Conservation (phyloP, 805 yeast species). For the Teunomyces cretensis region DNA sequence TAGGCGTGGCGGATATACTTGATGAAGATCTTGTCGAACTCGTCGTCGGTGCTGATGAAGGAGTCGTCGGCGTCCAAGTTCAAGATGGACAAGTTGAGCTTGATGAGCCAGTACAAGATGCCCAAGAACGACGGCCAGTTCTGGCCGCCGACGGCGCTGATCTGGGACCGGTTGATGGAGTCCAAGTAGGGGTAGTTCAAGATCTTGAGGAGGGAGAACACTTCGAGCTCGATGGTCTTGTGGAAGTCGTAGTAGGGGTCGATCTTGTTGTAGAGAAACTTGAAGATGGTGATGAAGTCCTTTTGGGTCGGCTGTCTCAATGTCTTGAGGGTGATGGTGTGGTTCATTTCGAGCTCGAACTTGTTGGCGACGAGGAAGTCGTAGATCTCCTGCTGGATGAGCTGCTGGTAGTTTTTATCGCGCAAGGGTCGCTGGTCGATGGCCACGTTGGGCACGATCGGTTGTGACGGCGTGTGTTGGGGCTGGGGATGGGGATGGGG, state of each 20-base stretch:
- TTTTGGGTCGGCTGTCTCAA: conserved; percentile 81
- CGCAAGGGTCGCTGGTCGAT: conserved; percentile 76
- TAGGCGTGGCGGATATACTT: conserved; percentile 68
- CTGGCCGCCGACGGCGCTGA: conserved; percentile 88
- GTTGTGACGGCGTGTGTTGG: conserved; percentile 9
- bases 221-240: conserved; percentile 71
- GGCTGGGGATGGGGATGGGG: conserved; percentile 2
- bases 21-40: conserved; percentile 51
- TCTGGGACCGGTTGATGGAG: conserved; percentile 76
- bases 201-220: conserved; percentile 61
- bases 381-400: conserved; percentile 65
- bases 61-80: conserved; percentile 29
- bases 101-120: conserved; percentile 78
- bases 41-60: conserved; percentile 40
- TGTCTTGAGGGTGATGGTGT: conserved; percentile 62
- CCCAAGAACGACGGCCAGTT: conserved; percentile 85
- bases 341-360: conserved; percentile 75
- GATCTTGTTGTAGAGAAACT: conserved; percentile 70
- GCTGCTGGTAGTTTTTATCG: conserved; percentile 65
- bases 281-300: conserved; percentile 75
- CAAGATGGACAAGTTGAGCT: conserved; percentile 42
- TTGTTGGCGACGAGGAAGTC: conserved; percentile 61
- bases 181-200: conserved; percentile 80
- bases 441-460: conserved; percentile 2
- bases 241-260: conserved; percentile 78